Evolutionary conservation across 2,329 filamentous ascomycete species (phyloP).

Genomic region (Lasiodiplodia sp.): DNA sequence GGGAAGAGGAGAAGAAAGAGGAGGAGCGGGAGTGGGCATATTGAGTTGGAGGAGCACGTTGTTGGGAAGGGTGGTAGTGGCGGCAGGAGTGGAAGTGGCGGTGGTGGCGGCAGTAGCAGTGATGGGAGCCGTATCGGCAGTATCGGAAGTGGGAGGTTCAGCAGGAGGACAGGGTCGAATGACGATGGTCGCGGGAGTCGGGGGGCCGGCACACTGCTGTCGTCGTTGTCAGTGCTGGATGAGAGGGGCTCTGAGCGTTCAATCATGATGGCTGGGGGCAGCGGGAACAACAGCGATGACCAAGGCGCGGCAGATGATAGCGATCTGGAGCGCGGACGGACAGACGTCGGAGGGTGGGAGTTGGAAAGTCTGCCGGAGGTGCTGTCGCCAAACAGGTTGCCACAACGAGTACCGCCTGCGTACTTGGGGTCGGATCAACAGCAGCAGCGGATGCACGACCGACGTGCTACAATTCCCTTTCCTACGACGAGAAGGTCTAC

Average conservation of each 20-base stretch:
- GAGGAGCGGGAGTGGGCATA: not conserved
- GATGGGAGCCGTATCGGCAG: no score
- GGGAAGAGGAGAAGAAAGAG: not conserved
- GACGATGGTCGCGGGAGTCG: not conserved
- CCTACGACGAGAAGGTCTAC: not conserved
- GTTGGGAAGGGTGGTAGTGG: not conserved
- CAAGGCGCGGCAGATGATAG: not conserved
- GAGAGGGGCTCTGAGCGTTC: not conserved
- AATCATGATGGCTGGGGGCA: not conserved
- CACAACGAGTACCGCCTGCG: not conserved
- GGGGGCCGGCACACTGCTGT: not conserved
- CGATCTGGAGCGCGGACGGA: not conserved
- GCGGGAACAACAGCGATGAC: no score
- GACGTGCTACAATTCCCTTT: not conserved
- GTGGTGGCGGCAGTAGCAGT: no score
- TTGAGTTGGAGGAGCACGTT: not conserved
- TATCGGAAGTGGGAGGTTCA: no score
- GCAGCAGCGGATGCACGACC: not conserved
- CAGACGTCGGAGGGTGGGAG: not conserved
- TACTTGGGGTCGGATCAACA: not conserved
- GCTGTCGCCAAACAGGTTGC: not conserved
- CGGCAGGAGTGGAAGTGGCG: no score
- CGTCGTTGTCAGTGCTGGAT: not conserved
- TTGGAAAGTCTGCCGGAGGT: not conserved
- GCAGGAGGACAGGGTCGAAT: not conserved